phyloP scores from a whole-genome alignment of 345 rosid species.

The Camelina sativa region DNA sequence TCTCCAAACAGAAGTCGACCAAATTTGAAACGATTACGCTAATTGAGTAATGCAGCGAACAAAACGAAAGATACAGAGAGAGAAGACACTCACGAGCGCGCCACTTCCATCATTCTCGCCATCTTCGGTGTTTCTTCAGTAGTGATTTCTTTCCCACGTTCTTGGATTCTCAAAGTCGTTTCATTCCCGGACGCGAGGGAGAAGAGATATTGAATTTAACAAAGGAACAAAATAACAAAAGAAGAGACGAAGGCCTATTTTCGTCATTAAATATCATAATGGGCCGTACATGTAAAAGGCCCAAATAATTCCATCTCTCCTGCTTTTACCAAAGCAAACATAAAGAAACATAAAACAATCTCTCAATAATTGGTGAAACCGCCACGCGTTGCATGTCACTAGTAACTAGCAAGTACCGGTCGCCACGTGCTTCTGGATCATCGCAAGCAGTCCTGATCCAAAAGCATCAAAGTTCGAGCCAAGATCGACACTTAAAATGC shows the following conservation, averaged over 20 bases:
- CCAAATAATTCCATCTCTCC: background rate
- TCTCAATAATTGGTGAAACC: background rate
- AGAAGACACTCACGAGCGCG: slow-evolving; percentile 32
- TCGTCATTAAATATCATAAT: background rate
- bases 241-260: background rate
- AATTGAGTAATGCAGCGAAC: background rate
- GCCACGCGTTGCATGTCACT: slow-evolving; percentile 37
- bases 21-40: slow-evolving; percentile 21
- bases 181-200: slow-evolving; percentile 25
- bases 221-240: background rate
- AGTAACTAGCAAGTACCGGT: background rate
- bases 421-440: slow-evolving; percentile 34
- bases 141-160: slow-evolving; percentile 25
- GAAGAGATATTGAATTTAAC: slow-evolving; percentile 6
- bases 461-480: slow-evolving; percentile 21
- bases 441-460: slow-evolving; percentile 37
- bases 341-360: background rate
- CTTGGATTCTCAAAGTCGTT: slow-evolving; percentile 19
- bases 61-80: background rate
- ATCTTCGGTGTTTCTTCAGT: slow-evolving; percentile 33
- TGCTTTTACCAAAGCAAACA: background rate
- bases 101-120: slow-evolving; percentile 27
- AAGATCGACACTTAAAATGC: slow-evolving; percentile 12
- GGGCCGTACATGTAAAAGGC: slow-evolving; percentile 14
- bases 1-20: slow-evolving; percentile 24